Base-by-base conservation (phyloP, 2,329 filamentous ascomycete species). In the Sclerotinia borealis region DNA sequence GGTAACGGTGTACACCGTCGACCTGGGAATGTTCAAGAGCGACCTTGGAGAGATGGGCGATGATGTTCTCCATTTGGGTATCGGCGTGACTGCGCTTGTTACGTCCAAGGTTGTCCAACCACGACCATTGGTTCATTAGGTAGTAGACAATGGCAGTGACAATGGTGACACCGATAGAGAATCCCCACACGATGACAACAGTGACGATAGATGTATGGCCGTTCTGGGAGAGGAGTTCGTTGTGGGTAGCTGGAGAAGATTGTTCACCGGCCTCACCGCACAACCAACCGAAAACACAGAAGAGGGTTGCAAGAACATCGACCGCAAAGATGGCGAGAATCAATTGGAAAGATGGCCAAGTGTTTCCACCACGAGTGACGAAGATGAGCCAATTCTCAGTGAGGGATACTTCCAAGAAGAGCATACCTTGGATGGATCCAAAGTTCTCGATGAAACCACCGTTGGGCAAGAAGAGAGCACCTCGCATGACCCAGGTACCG, bases 371-470 rank as follows among this genome's bases (percentile, higher is more conserved):
- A 71, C 88, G 86, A 47, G 88, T 91, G 72, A 91, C 88, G 76
- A 91, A 90, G 74, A 91, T 91, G 64, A 91, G 81, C 88, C 88
- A 91, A 75, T 90, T 91, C 78, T 91, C 86, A 19, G 88, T 88
- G 41, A 91, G 80, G 7, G 87, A 85, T 70, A 91, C 86, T 74
- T 91, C 81, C 50, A 91, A 82, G 79, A 91, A 91, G 65, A 91
- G 77, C 65, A 91, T 87, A 72, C 89, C 87, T 78, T 92, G 88
- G 68, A 90, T 82, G 71, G 85, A 86, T 75, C 88, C 89, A 72
- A 84, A 91, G 79, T 89, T 88, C 79, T 90, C 83, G 72, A 92
- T 85, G 72, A 92, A 80, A 80, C 89, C 89, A 74, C 89, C 89
- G 75, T 84, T 85, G 65, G 79, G 77, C 25, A 91, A 77, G 82